phyloP scores from a whole-genome alignment of 2,329 filamentous ascomycete genomes.

The Fusarium sp. region DNA sequence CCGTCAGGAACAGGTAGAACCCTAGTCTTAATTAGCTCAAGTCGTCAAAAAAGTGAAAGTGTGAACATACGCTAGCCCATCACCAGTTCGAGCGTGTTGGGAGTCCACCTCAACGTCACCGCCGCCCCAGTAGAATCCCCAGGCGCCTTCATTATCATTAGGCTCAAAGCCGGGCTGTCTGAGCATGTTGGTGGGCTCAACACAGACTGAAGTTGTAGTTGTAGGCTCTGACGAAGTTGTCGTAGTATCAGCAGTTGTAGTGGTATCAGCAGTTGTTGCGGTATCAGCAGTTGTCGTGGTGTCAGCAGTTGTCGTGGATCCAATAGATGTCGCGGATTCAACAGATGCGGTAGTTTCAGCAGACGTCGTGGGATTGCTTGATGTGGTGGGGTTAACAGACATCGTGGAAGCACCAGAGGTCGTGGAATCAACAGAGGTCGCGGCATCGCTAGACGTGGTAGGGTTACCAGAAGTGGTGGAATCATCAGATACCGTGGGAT shows the following conservation, averaged over 20 bases:
- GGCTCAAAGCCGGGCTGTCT: not conserved
- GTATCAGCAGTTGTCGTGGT: not conserved
- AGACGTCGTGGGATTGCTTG: fast-evolving
- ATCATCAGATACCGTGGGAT: not conserved
- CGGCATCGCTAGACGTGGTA: not conserved
- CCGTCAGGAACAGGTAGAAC: not conserved
- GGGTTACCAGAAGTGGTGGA: not conserved
- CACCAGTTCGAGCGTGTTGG: not conserved
- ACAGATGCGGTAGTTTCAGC: fast-evolving
- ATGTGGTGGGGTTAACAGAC: not conserved
- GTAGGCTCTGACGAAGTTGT: not conserved
- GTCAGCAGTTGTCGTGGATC: fast-evolving
- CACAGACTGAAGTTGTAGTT: constrained; percentile 4
- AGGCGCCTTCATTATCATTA: fast-evolving
- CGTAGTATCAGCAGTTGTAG: not conserved
- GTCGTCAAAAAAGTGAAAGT: fast-evolving
- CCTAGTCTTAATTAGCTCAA: fast-evolving
- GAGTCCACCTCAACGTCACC: not conserved
- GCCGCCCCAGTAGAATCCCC: constrained; percentile 15
- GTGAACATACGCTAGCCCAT: not conserved
- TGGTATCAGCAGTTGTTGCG: not conserved
- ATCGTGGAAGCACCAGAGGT: not conserved
- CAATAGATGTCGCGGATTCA: not conserved
- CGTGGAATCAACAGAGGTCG: not conserved
- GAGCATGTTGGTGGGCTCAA: constrained; percentile 7